These are phyloP conservation scores for Penicillium hordei DNA, from an alignment of 2,329 filamentous ascomycete genomes.

Conservation along the genomic window DNA sequence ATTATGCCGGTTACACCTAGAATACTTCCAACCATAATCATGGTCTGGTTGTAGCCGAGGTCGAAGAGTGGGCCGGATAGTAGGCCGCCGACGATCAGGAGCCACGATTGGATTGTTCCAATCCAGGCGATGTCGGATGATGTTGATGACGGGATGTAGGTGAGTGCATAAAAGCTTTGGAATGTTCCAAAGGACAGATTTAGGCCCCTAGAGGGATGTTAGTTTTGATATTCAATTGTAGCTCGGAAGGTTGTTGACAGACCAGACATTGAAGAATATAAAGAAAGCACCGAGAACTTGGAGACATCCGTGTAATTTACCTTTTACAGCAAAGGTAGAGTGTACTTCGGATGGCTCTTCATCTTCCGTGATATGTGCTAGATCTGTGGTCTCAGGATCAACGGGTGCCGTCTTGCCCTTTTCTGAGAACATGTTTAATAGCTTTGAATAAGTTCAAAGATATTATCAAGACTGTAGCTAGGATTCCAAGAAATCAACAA, in stretches of 20 bases:
- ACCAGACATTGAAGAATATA: conserved; percentile 24
- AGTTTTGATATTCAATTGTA: not conserved
- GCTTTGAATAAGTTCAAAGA: not conserved
- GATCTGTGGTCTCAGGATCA: not conserved
- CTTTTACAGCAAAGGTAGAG: not conserved
- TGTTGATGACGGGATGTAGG: conserved; percentile 17
- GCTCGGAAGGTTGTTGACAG: not conserved
- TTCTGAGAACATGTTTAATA: not conserved
- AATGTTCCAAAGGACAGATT: conserved; percentile 46
- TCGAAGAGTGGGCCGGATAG: conserved; percentile 45
- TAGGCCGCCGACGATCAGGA: conserved; percentile 43
- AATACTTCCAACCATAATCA: conserved; percentile 35
- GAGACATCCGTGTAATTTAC: conserved; percentile 6
- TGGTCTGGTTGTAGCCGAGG: conserved; percentile 41
- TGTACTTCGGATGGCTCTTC: not conserved
- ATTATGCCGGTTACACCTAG: conserved; percentile 40
- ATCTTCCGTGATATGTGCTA: not conserved
- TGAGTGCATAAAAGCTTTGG: conserved; percentile 43
- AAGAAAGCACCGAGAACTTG: conserved; percentile 34
- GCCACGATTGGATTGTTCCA: conserved; percentile 42
- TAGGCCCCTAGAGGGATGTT: conserved; percentile 10
- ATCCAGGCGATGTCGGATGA: conserved; percentile 46
- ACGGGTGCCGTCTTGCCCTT: not conserved
- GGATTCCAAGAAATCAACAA: not conserved
- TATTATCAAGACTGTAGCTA: not conserved